Evolutionary conservation across 768 basidiomycete genomes (phyloP), one percentile per base, ranked within the genome.

Genomic region (Boletus sp.): DNA sequence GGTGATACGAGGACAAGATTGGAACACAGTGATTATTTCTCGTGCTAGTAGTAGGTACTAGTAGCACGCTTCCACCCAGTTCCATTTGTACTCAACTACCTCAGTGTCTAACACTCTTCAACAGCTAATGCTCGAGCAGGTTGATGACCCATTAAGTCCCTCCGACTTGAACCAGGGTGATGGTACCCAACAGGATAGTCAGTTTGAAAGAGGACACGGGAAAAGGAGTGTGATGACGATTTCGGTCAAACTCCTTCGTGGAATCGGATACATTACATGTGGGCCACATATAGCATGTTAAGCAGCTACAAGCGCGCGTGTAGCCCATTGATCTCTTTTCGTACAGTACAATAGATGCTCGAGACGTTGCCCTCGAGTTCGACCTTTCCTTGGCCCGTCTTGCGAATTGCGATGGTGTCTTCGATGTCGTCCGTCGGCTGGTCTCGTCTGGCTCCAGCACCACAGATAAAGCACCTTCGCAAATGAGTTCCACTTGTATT

Each of bases 401-500:
- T 99, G 63, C 88, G 78, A 30, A 98, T 96, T 0, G 93, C 89
- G 5, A 98, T 94, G 4, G 86, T 82, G 52, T 89, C 85, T 57
- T 82, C 80, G 32, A 83, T 67, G 33, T 76, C 64, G 52, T 83
- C 80, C 35, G 77, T 69, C 30, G 73, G 69, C 45, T 74, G 67
- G 58, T 63, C 61, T 68, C 74, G 61, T 70, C 75, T 82, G 17
- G 80, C 84, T 35, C 78, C 83, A 9, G 79, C 77, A 39, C 87
- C 89, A 67, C 97, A 99, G 36, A 99, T 82, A 30, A 99, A 9
- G 96, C 90, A 76, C 97, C 97, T 75, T 98, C 96, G 24, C 96
- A 96, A n/a, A 94, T 87, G 54, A 98, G 86, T 71, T 98, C 95
- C 0, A 95, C 92, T 44, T 90, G 87, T 46, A 98, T 85, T 10